Evolutionary conservation across 2,329 filamentous ascomycete species (phyloP).

Genomic region (Colletotrichum agaves): DNA sequence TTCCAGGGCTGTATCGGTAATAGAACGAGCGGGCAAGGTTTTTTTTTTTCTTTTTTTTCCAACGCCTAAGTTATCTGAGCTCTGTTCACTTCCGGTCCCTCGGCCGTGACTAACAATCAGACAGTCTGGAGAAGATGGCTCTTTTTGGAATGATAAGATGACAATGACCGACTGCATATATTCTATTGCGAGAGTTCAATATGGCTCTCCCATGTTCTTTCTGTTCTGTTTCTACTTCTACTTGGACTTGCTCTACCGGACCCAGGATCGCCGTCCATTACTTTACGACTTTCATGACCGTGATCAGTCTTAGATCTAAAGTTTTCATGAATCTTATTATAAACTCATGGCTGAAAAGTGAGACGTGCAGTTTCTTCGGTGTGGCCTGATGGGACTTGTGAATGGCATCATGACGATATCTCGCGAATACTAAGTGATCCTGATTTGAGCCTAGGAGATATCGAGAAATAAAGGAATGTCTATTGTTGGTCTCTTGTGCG

Average conservation of each 20-base stretch:
- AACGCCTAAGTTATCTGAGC: conserved; percentile 49
- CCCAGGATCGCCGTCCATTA: neutral
- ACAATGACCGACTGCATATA: conserved; percentile 62
- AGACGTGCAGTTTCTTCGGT: too few relatives aligned
- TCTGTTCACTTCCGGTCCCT: conserved; percentile 55
- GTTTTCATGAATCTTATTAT: neutral
- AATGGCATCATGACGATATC: too few relatives aligned
- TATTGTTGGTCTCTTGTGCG: too few relatives aligned
- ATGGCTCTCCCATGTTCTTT: neutral
- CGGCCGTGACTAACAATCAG: conserved; percentile 45
- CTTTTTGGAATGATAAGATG: conserved; percentile 67
- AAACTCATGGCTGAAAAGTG: too few relatives aligned
- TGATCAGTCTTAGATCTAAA: neutral
- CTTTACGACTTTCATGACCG: neutral
- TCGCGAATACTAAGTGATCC: too few relatives aligned
- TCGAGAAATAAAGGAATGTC: too few relatives aligned
- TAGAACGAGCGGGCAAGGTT: conserved; percentile 42
- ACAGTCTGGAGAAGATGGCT: conserved; percentile 51
- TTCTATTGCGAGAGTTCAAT: neutral
- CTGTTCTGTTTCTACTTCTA: neutral
- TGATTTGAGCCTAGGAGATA: too few relatives aligned
- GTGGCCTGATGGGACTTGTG: neutral
- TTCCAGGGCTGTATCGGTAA: conserved; percentile 52
- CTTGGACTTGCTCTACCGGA: too few relatives aligned
- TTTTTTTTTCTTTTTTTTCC: conserved; percentile 20